Evolutionary conservation across 2,329 filamentous ascomycete species (phyloP), one percentile per base, ranked within the genome.

Genomic region (Colletotrichum sp.): DNA sequence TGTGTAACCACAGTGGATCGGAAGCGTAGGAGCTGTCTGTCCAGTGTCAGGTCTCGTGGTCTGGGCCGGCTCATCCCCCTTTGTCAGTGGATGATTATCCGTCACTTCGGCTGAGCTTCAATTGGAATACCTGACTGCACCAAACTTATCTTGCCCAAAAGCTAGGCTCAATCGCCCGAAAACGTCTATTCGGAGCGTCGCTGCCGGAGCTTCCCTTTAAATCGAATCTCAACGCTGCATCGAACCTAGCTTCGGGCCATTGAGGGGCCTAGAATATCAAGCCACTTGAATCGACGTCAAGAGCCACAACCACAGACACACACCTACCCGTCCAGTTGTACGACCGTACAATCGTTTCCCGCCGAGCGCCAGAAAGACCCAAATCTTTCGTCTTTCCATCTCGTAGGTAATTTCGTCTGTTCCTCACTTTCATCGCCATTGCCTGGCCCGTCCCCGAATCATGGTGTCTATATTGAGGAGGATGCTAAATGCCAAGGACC

Each of bases 401-500:
- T 27, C 27, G 31, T 24, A 73, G 71, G 71, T 71, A 47, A 57
- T n/a, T 8, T 36, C 24, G 13, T 61, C 33, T 21, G 16, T 27
- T 29, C 11, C 51, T 51, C 18, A n/a, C 21, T 15, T 21, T 24
- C 34, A 58, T 47, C 24, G 13, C 54, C 33, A 12, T 31, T 33
- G n/a, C 13, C 36, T 59, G 29, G 15, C 43, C 18, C 27, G 27
- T 31, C 11, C 55, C n/a, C 29, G 21, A n/a, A 27, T 47, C 33
- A 73, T 70, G 71, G 16, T 33, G 12, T 73, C 67, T 21, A 43
- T 34, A 6, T 71, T 66, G 61, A 66, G 55, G 54, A 58, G 68
- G 61, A 66, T 73, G 62, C 71, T 73, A 38, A 73, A 27, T n/a
- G 33, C 47, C 54, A 66, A 66, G 33, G 62, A 61, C 8, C 68